A percentile compares a stretch with the other conserved stretches of the same genome.
phyloP scores from a whole-genome alignment of 2,329 filamentous ascomycete genomes.

The Alternaria atra region DNA sequence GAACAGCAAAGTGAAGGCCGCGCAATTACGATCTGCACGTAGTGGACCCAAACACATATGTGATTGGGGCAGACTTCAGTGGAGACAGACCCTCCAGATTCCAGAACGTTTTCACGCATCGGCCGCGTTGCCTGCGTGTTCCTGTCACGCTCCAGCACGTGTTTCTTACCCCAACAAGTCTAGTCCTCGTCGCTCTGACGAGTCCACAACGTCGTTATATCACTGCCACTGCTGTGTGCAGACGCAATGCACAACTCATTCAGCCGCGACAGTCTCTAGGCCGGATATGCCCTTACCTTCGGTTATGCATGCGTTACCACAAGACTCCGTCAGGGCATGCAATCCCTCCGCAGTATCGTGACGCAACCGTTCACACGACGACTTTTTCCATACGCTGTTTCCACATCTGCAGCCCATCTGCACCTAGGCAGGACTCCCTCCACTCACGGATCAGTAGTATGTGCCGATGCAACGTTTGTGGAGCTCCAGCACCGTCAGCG shows the following conservation, averaged over 20 bases:
- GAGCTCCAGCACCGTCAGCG: slow-evolving; percentile 29
- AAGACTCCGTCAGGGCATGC: background rate
- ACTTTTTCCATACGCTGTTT: slow-evolving; percentile 12
- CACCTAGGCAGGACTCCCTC: slow-evolving; percentile 27
- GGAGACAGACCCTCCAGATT: slow-evolving; percentile 25
- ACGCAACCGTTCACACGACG: slow-evolving; percentile 26
- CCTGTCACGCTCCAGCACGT: slow-evolving; percentile 15
- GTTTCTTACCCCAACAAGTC: slow-evolving; percentile 29
- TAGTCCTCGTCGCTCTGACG: slow-evolving; percentile 9
- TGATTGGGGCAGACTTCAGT: slow-evolving; percentile 29
- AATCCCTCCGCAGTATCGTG: slow-evolving; percentile 18
- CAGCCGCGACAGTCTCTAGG: slow-evolving; percentile 6
- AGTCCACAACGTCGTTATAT: slow-evolving; percentile 1
- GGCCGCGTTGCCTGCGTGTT: slow-evolving; percentile 26
- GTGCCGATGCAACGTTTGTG: slow-evolving; percentile 34
- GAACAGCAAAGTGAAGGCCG: slow-evolving; percentile 24
- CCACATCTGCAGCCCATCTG: slow-evolving; percentile 23
- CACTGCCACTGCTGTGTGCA: slow-evolving; percentile 17
- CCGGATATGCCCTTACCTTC: background rate
- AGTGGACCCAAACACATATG: slow-evolving; percentile 20
- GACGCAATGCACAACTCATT: slow-evolving; percentile 4
- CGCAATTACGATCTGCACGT: slow-evolving; percentile 43
- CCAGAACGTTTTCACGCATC: slow-evolving; percentile 32
- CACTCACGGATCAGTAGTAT: slow-evolving; percentile 24
- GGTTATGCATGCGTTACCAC: background rate